Percentiles rank a stretch among this genome's conserved stretches.
Evolutionary conservation across 306 rosid genomes (phyloP).

Genomic region (Clitoria ternatea): DNA sequence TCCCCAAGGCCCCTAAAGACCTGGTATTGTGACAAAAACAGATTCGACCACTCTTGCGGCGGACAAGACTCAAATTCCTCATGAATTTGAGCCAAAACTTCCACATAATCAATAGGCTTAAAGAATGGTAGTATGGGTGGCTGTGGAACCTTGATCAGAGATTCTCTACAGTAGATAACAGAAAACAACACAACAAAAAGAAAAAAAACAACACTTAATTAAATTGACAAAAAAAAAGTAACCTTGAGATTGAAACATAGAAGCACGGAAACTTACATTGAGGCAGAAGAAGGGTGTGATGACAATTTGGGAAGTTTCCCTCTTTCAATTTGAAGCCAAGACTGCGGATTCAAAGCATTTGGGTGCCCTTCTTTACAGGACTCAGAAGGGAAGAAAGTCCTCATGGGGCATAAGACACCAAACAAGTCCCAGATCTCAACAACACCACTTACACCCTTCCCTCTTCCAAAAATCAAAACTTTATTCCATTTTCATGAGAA

Average conservation of each 20-base stretch:
- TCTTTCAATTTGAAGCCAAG: conserved; percentile 92
- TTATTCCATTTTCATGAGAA: conserved; percentile 20
- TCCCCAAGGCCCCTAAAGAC: conserved; percentile 93
- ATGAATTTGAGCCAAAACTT: conserved; percentile 91
- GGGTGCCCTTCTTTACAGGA: conserved; percentile 68
- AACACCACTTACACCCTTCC: conserved; percentile 34
- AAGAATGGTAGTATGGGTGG: conserved; percentile 72
- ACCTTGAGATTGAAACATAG: neutral
- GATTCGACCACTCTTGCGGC: conserved; percentile 64
- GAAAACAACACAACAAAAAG: neutral
- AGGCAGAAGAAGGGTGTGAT: conserved; percentile 56
- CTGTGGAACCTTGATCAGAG: conserved; percentile 85
- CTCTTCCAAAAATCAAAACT: conserved; percentile 33
- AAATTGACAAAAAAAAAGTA: neutral
- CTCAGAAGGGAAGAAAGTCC: conserved; percentile 83
- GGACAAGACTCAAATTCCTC: conserved; percentile 87
- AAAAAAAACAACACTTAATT: neutral
- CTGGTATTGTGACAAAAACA: conserved; percentile 72
- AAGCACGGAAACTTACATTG: conserved; percentile 56
- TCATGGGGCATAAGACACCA: conserved; percentile 75
- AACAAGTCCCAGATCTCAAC: conserved; percentile 80
- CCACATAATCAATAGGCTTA: conserved; percentile 81
- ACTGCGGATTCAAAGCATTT: conserved; percentile 75
- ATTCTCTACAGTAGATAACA: conserved; percentile 56
- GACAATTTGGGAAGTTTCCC: conserved; percentile 75